Percentiles rank a stretch among this genome's conserved stretches.
These are phyloP conservation scores for Centaurea solstitialis DNA, from an alignment of 129 eudicot species.

Conservation along the genomic window DNA sequence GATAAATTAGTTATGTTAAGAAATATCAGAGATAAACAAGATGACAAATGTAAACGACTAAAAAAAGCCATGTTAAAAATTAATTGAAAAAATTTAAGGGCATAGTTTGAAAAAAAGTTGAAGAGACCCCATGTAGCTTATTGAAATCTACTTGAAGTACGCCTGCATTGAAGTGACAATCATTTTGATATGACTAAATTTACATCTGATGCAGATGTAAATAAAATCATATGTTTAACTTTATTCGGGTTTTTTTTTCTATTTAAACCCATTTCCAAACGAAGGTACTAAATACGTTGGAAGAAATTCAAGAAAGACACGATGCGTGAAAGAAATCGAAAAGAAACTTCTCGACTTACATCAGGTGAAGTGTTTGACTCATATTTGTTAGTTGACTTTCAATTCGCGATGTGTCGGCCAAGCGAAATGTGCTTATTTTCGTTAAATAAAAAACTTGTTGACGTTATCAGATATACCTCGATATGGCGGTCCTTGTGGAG, in stretches of 20 bases:
- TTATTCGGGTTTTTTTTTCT: not conserved
- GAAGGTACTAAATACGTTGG: conserved; percentile 77
- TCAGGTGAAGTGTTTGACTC: conserved; percentile 52
- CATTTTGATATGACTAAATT: not conserved
- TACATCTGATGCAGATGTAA: not conserved
- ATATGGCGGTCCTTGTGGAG: conserved; percentile 89
- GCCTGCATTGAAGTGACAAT: not conserved
- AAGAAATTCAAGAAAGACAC: conserved; percentile 96
- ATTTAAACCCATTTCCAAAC: not conserved
- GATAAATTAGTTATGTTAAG: too few species aligned
- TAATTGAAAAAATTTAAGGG: too few species aligned
- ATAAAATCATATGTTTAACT: not conserved
- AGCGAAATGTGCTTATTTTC: not conserved
- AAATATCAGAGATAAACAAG: too few species aligned
- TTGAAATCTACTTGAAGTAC: not conserved
- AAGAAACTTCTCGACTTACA: conserved; percentile 88
- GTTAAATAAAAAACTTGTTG: not conserved
- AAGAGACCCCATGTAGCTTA: too few species aligned
- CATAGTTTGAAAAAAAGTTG: too few species aligned
- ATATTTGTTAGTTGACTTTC: not conserved
- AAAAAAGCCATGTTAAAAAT: too few species aligned
- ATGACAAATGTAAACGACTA: too few species aligned
- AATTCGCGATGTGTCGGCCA: not conserved
- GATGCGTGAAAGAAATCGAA: conserved; percentile 94
- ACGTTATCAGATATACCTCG: conserved; percentile 73